A percentile compares a stretch with the other conserved stretches of the same genome.
These are phyloP conservation scores for Colletotrichum orbiculare DNA, from an alignment of 2,329 filamentous ascomycete species.

Conservation along the genomic window DNA sequence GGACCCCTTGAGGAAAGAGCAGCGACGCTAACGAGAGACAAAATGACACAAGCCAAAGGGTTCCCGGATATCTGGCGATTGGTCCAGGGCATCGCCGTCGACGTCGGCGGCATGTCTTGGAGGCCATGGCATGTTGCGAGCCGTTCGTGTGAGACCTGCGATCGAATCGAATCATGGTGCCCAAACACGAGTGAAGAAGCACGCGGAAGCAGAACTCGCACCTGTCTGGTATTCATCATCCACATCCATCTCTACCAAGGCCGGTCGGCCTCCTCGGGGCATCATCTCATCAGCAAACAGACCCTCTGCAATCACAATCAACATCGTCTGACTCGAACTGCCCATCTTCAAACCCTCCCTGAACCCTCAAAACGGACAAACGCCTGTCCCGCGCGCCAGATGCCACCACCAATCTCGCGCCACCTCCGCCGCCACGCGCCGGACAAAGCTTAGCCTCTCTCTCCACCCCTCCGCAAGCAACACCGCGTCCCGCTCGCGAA, in stretches of 20 bases:
- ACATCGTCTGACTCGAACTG: too few relatives aligned
- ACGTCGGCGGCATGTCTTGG: background rate
- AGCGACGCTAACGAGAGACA: slow-evolving; percentile 7
- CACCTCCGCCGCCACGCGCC: background rate
- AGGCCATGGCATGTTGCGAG: background rate
- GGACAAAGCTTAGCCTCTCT: background rate
- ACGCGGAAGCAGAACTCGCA: too few relatives aligned
- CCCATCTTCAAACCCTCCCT: background rate
- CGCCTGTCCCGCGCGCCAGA: too few relatives aligned
- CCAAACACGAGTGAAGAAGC: too few relatives aligned
- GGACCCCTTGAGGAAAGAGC: background rate
- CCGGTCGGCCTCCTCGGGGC: too few relatives aligned
- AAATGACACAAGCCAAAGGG: background rate
- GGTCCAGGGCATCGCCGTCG: background rate
- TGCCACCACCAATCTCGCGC: background rate
- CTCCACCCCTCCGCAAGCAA: background rate
- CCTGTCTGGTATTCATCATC: too few relatives aligned
- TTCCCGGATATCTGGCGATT: slow-evolving; percentile 2
- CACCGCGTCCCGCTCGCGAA: too few relatives aligned
- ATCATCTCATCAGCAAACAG: too few relatives aligned
- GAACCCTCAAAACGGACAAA: background rate
- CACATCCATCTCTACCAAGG: too few relatives aligned
- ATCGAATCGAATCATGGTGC: too few relatives aligned
- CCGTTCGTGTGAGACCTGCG: background rate
- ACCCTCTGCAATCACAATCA: too few relatives aligned